Conservation (phyloP, 176 grass and related monocot species). For the Juncus effusus region DNA sequence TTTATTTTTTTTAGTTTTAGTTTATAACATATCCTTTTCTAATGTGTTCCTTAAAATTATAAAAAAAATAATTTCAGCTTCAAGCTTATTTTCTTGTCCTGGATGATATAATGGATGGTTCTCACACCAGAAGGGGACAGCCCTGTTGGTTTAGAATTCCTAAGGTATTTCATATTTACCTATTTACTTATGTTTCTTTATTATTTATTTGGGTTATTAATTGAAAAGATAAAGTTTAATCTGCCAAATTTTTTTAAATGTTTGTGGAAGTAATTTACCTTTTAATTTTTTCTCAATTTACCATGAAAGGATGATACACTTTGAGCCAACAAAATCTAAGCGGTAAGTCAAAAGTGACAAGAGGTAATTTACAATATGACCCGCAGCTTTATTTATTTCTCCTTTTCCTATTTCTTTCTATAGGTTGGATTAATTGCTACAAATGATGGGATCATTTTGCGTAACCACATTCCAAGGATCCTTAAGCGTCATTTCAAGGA, state of each 20-base stretch:
- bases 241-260: too few relatives aligned
- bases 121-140: constrained; percentile 81
- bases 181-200: constrained; percentile 3
- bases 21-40: constrained; percentile 21
- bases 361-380: not conserved
- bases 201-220: constrained; percentile 1
- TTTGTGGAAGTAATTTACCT: not conserved
- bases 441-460: constrained; percentile 93
- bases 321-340: too few relatives aligned
- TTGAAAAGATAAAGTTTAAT: too few relatives aligned
- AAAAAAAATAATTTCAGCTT: constrained; percentile 49
- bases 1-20: constrained; percentile 11
- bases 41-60: constrained; percentile 5
- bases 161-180: constrained; percentile 45
- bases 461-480: constrained; percentile 90
- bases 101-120: constrained; percentile 98
- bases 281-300: constrained; percentile 5
- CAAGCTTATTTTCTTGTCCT: constrained; percentile 98
- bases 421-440: constrained; percentile 98
- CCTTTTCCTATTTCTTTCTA: constrained; percentile 31
- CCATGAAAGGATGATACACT: not conserved
- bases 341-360: too few relatives aligned
- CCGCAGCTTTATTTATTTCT: not conserved
- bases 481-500: constrained; percentile 76
- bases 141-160: constrained; percentile 89